phyloP scores from a whole-genome alignment of 176 grass and related monocot genomes.

The Paspalum notatum region DNA sequence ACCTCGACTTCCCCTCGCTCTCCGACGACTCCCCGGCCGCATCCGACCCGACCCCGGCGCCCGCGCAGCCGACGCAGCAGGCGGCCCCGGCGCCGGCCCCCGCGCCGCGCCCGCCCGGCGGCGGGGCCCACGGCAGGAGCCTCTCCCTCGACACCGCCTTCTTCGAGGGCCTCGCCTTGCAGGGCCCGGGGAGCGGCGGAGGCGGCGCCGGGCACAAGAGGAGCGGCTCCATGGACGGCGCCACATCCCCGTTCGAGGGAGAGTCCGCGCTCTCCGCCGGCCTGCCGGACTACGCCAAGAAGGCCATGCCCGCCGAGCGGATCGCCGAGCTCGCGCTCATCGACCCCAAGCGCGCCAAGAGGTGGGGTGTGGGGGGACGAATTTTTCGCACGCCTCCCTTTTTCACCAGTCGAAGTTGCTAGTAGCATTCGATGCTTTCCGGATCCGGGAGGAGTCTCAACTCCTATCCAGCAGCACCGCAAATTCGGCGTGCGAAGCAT shows the following conservation, averaged over 20 bases:
- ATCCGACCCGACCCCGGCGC: slow-evolving; percentile 48
- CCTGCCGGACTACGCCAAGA: slow-evolving; percentile 86
- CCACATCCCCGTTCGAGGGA: slow-evolving; percentile 64
- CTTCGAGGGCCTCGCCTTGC: slow-evolving; percentile 70
- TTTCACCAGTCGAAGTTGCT: neutral
- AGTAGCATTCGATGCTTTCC: neutral
- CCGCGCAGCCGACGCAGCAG: neutral
- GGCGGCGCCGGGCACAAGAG: slow-evolving; percentile 60
- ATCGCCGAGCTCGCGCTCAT: slow-evolving; percentile 85
- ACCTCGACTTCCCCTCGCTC: slow-evolving; percentile 89
- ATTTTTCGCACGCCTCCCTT: neutral
- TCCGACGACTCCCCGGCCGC: slow-evolving; percentile 74
- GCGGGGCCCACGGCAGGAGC: slow-evolving; percentile 63
- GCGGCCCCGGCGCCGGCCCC: slow-evolving; percentile 6
- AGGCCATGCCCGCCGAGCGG: slow-evolving; percentile 76
- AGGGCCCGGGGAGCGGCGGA: slow-evolving; percentile 27
- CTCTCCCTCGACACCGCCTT: slow-evolving; percentile 88
- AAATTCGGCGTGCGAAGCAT: neutral
- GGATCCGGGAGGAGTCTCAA: slow-evolving; percentile 3
- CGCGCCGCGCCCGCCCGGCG: slow-evolving; percentile 34
- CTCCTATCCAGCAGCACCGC: slow-evolving; percentile 7
- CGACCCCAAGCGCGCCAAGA: slow-evolving; percentile 97
- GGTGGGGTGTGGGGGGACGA: slow-evolving; percentile 50
- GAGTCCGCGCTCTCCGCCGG: slow-evolving; percentile 57
- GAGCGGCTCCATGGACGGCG: slow-evolving; percentile 86